Conservation (phyloP, 371 early-diverging fungal genomes). For the Smittium mucronatum region DNA sequence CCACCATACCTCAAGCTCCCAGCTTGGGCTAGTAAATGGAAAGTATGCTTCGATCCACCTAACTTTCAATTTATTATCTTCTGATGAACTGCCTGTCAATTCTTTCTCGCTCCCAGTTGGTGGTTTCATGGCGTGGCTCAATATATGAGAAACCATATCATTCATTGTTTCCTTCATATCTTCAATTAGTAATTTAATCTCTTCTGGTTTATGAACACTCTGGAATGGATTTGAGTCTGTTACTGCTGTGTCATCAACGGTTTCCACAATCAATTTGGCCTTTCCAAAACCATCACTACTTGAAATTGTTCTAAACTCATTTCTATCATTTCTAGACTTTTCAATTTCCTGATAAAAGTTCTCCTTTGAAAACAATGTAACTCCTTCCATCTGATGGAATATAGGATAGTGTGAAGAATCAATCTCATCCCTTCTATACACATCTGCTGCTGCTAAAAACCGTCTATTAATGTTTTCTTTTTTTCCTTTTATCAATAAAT, state of each 20-base stretch:
- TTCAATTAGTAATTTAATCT: slow-evolving; percentile 42
- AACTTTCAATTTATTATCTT: slow-evolving; percentile 34
- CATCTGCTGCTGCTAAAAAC: slow-evolving; percentile 84
- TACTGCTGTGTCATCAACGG: slow-evolving; percentile 13
- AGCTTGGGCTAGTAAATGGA: slow-evolving; percentile 92
- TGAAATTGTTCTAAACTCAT: background rate
- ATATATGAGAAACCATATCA: slow-evolving; percentile 46
- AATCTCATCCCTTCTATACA: slow-evolving; percentile 95
- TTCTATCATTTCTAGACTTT: background rate
- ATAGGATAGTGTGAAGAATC: slow-evolving; percentile 92
- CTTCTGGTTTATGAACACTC: slow-evolving; percentile 21
- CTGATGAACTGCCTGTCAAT: background rate
- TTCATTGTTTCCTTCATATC: slow-evolving; percentile 73
- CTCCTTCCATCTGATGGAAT: slow-evolving; percentile 96
- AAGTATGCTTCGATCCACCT: slow-evolving; percentile 93
- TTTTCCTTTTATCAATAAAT: background rate
- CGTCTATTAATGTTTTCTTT: slow-evolving; percentile 25
- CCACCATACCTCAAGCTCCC: slow-evolving; percentile 90
- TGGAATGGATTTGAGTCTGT: slow-evolving; percentile 24
- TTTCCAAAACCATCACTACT: background rate
- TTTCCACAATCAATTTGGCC: slow-evolving; percentile 22
- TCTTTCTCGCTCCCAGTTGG: background rate
- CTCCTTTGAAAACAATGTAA: slow-evolving; percentile 35
- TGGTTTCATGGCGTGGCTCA: slow-evolving; percentile 16
- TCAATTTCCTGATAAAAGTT: slow-evolving; percentile 9